Conservation (phyloP, 2,329 filamentous ascomycete species). For the Ambrosiella beaveri region DNA sequence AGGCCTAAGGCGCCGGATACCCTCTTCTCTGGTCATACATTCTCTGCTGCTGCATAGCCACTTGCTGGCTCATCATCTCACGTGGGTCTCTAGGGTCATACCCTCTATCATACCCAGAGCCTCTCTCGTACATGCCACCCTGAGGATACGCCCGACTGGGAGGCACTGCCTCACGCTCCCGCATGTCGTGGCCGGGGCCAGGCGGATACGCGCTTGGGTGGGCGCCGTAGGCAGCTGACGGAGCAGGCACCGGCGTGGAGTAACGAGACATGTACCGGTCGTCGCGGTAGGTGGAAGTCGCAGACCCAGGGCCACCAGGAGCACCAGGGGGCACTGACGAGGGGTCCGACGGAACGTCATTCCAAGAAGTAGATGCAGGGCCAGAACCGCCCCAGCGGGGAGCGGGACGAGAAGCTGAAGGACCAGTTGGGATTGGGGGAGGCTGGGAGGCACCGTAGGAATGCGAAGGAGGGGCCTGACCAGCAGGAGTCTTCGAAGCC, state of each 20-base stretch:
- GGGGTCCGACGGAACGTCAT: neutral
- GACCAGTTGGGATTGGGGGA: neutral
- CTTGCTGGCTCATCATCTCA: neutral
- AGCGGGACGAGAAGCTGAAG: neutral
- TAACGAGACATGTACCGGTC: constrained; percentile 8
- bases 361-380: neutral
- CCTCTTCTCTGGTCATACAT: neutral
- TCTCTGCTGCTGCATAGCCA: neutral
- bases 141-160: constrained; percentile 15
- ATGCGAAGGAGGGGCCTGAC: neutral
- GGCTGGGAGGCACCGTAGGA: neutral
- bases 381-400: neutral
- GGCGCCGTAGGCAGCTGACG: constrained; percentile 1
- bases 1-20: neutral
- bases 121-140: constrained; percentile 17
- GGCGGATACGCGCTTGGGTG: constrained; percentile 1
- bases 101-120: neutral
- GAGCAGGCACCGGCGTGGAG: neutral
- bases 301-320: neutral
- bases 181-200: constrained; percentile 1
- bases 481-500: neutral
- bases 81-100: neutral
- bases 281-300: constrained; percentile 5
- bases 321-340: neutral
- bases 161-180: constrained; percentile 13